Evolutionary conservation across 179 eudicot genomes (phyloP), one percentile per base, ranked within the genome.

Genomic region (Monotropa hypopitys): DNA sequence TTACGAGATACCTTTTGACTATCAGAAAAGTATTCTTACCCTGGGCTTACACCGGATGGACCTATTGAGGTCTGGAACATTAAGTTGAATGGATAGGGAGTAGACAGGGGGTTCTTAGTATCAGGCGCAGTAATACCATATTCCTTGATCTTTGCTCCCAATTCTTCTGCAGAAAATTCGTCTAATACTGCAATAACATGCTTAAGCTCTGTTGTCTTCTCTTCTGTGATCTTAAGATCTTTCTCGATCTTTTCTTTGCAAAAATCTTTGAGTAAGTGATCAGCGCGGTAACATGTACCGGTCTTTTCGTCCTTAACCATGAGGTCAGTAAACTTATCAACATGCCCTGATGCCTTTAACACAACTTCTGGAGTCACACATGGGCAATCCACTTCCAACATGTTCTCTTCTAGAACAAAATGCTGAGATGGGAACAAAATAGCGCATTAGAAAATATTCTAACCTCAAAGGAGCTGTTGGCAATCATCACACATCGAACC

Each of bases 41-140:
- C 96, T 20, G 91, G 81, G 77, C 85, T 89, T 77, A 86, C 59
- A 33, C 97, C 94, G 75, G 96, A 92, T 63, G 97, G 96, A 38
- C 98, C 97, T 10, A 94, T 94, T 26, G 94, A 90, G 26, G 98
- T 94, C 86, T 92, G 96, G 79, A 94, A 94, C 98, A 94, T 94
- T 78, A 92, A 76, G 84, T 92, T 94, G 61, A 94, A 94, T 21
- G 97, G 98, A 84, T 90, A 94, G 32, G 97, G 98, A 78, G 84
- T 91, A 69, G 96, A 94, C 9, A 94, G 91, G 16, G 90, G 84
- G 68, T 92, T 94, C 80, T 92, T 94, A 2, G 98, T 90, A 74
- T 94, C 98, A n/a, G 98, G 97, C 21, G 97, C 92, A 65, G 84
- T 83, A 35, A 92, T 92, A 20, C 94, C 91, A 80, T 90, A 94